phyloP scores from a whole-genome alignment of 108 stramenopile species.

The Pseudonitzschia multistriata region DNA sequence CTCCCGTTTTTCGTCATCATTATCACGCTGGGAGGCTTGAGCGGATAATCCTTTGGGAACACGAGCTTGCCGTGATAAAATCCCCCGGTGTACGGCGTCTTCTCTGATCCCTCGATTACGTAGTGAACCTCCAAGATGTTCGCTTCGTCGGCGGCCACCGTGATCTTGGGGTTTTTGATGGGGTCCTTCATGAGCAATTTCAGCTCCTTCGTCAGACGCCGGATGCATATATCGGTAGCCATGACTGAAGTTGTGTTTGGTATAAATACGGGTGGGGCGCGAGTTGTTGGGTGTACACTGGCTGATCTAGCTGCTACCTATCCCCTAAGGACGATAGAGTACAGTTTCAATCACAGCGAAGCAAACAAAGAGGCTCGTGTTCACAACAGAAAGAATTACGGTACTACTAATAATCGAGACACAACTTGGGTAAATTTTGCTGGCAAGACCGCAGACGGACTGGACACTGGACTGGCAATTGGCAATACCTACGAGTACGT shows the following conservation, averaged over 20 bases:
- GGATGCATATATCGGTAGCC: constrained; percentile 76
- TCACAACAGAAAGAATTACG: too few relatives aligned
- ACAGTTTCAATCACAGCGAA: too few relatives aligned
- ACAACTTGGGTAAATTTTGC: too few relatives aligned
- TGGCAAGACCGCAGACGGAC: too few relatives aligned
- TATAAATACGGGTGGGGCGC: too few relatives aligned
- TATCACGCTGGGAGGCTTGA: constrained; percentile 93
- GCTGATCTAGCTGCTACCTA: too few relatives aligned
- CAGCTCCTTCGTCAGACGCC: constrained; percentile 80
- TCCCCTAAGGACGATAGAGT: too few relatives aligned
- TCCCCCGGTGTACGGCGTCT: constrained; percentile 79
- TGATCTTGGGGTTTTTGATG: constrained; percentile 69
- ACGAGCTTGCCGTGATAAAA: constrained; percentile 76
- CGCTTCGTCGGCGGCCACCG: constrained; percentile 63
- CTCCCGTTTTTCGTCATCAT: constrained; percentile 94
- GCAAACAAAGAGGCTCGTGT: too few relatives aligned
- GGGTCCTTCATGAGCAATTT: constrained; percentile 74
- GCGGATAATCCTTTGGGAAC: constrained; percentile 90
- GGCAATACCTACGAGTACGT: too few relatives aligned
- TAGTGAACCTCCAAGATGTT: constrained; percentile 96
- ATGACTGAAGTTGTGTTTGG: constrained; percentile 39
- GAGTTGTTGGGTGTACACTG: too few relatives aligned
- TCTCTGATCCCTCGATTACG: constrained; percentile 87
- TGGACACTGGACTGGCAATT: too few relatives aligned
- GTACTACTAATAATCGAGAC: too few relatives aligned